Evolutionary conservation across 1,284 basidiomycete species (phyloP).

Genomic region (Puccinia hordei): DNA sequence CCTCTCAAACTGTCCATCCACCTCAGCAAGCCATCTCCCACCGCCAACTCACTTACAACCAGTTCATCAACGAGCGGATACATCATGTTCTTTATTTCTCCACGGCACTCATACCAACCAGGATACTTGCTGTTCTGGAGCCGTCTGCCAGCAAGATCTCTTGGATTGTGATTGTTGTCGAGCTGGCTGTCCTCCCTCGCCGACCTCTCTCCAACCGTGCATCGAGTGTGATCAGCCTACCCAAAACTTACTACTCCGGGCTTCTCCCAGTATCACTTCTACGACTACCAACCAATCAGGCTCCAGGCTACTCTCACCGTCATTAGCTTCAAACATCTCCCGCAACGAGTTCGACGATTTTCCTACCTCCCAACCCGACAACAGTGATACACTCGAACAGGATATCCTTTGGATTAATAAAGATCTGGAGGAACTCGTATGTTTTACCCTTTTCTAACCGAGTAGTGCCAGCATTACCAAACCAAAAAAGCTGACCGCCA

Average conservation of each 20-base stretch:
- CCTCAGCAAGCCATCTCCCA: neutral
- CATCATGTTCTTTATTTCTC: neutral
- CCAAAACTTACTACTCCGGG: neutral
- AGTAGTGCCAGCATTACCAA: neutral
- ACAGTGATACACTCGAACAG: constrained; percentile 2
- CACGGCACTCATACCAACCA: too few species aligned
- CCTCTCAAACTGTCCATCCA: constrained; percentile 4
- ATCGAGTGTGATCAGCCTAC: constrained; percentile 21
- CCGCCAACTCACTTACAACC: neutral
- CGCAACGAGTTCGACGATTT: neutral
- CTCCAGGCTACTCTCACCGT: constrained; percentile 15
- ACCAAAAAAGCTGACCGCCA: constrained; percentile 1
- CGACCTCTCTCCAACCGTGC: constrained; percentile 26
- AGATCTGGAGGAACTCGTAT: constrained; percentile 48
- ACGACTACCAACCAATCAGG: constrained; percentile 7
- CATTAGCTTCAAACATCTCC: constrained; percentile 1
- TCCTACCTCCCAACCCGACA: neutral
- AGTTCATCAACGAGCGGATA: neutral
- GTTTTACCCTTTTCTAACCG: constrained; percentile 2
- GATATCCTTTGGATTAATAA: constrained; percentile 41
- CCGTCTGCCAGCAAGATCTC: neutral
- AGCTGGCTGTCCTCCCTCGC: constrained; percentile 43
- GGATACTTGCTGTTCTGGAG: neutral
- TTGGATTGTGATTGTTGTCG: constrained; percentile 44
- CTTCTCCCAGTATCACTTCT: neutral